A percentile compares a stretch with the other conserved stretches of the same genome.
Evolutionary conservation across 768 basidiomycete species (phyloP).

Genomic region (Panus rudis): DNA sequence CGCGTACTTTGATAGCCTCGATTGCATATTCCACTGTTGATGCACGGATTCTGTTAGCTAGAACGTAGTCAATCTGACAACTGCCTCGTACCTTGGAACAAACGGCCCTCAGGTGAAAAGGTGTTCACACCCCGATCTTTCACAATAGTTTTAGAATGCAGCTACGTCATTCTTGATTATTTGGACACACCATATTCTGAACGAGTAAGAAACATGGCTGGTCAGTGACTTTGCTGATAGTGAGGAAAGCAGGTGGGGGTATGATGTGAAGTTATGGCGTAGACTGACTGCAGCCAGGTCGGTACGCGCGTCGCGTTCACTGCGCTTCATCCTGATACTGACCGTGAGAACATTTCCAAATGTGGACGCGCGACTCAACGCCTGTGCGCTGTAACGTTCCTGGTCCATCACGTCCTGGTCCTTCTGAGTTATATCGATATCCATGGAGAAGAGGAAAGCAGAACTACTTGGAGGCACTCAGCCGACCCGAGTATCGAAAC

Average conservation of each 20-base stretch:
- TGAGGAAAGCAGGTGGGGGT: background rate
- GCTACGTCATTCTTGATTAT: background rate
- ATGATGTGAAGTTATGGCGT: background rate
- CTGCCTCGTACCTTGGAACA: conserved; percentile 81
- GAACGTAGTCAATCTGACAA: conserved; percentile 4
- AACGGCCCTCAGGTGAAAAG: conserved; percentile 95
- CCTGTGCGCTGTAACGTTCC: too few relatives aligned
- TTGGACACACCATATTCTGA: conserved; percentile 76
- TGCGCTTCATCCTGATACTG: too few relatives aligned
- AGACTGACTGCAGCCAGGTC: conserved; percentile 1
- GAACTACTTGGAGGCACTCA: too few relatives aligned
- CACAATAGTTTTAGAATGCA: conserved; percentile 2
- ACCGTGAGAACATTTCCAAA: too few relatives aligned
- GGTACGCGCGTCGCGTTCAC: conserved; percentile 18
- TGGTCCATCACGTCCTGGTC: too few relatives aligned
- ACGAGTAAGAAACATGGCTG: conserved; percentile 82
- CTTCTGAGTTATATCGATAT: too few relatives aligned
- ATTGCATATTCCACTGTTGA: conserved; percentile 94
- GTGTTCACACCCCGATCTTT: conserved; percentile 96
- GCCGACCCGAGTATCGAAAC: too few relatives aligned
- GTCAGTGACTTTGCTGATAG: background rate
- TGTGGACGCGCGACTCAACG: too few relatives aligned
- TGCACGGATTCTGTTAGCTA: background rate
- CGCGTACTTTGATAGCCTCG: conserved; percentile 91
- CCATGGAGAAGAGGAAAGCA: too few relatives aligned